phyloP scores from a whole-genome alignment of 768 basidiomycete genomes.

The Tulasnella sp. region DNA sequence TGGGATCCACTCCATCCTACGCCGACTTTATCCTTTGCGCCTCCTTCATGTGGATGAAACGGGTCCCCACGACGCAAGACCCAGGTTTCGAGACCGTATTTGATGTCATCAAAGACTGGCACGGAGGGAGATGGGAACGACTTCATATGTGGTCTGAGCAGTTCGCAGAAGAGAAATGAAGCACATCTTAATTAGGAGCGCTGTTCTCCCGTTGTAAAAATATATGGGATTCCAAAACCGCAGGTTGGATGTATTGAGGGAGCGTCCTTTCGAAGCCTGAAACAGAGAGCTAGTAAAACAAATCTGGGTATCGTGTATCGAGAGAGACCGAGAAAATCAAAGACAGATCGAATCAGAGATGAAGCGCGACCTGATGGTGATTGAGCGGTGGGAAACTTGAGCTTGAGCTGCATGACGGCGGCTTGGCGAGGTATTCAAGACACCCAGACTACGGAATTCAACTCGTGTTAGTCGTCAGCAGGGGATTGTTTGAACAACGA shows the following conservation, averaged over 20 bases:
- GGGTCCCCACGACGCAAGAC: neutral
- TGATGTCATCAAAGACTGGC: neutral
- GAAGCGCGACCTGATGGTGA: neutral
- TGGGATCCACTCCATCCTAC: constrained; percentile 1
- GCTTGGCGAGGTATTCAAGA: constrained; percentile 2
- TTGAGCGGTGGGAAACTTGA: neutral
- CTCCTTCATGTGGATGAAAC: neutral
- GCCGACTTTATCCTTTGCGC: neutral
- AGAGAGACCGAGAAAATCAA: neutral
- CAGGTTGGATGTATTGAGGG: neutral
- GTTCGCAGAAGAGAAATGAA: neutral
- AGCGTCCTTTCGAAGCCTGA: neutral
- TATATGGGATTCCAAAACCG: neutral
- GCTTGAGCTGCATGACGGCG: constrained; percentile 7
- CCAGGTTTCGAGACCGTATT: neutral
- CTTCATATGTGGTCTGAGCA: neutral
- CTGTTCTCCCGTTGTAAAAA: neutral
- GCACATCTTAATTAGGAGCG: neutral
- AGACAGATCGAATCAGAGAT: neutral
- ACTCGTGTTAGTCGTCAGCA: neutral
- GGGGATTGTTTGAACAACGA: neutral
- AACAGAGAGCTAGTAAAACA: neutral
- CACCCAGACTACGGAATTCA: constrained; percentile 8
- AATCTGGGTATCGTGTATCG: neutral
- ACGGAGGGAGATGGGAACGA: constrained; percentile 10